A percentile compares a stretch with the other conserved stretches of the same genome.
phyloP scores from a whole-genome alignment of 148 eudicot species.

The Camellia sinensis region DNA sequence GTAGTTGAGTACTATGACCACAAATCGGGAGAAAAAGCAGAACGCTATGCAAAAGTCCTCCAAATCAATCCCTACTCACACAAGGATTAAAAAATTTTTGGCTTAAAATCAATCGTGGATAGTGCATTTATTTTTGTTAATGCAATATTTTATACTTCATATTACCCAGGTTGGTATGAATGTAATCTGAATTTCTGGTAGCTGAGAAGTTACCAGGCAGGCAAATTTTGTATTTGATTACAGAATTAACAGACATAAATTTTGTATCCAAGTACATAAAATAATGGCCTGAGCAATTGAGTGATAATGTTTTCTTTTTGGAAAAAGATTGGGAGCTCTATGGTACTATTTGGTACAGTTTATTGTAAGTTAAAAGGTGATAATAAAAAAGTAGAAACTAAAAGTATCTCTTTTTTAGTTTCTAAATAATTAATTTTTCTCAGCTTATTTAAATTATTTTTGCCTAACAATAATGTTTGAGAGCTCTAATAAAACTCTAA shows the following conservation, averaged over 20 bases:
- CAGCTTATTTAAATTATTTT: no score
- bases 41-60: constrained; percentile 41
- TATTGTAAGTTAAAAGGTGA: no score
- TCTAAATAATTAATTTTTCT: no score
- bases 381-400: no score
- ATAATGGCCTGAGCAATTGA: background rate
- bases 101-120: no score
- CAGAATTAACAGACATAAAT: background rate
- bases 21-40: constrained; percentile 41
- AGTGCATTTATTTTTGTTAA: background rate
- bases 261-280: background rate
- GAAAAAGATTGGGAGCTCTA: no score
- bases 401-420: no score
- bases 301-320: no score
- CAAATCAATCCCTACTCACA: constrained; percentile 34
- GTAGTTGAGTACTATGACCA: constrained; percentile 73
- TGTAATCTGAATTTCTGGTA: background rate
- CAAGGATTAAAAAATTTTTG: constrained; percentile 30
- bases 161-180: background rate
- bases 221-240: background rate
- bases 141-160: background rate
- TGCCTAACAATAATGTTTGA: no score
- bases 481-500: no score
- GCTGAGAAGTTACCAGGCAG: background rate
- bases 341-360: no score